A percentile compares a stretch with the other conserved stretches of the same genome.
Conservation (phyloP, 371 early-diverging fungal genomes). For the Catenaria anguillulae region DNA sequence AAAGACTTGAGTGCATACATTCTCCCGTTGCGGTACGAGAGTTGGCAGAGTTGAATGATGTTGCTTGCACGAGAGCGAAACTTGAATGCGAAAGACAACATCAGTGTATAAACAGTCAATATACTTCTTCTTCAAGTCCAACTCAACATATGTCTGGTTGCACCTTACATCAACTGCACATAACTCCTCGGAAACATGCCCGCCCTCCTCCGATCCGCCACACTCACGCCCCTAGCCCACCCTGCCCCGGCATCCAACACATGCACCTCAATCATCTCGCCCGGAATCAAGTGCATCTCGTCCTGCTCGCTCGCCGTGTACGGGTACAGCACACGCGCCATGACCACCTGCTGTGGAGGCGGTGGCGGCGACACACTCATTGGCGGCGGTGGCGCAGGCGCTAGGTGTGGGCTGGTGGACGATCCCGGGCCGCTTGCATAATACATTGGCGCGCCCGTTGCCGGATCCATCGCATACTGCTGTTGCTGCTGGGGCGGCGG, state of each 20-base stretch:
- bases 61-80: too few species aligned
- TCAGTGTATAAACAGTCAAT: too few species aligned
- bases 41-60: too few species aligned
- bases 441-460: too few species aligned
- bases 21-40: too few species aligned
- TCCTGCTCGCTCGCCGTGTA: constrained; percentile 4
- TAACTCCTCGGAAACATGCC: constrained; percentile 2
- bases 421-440: background rate
- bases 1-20: too few species aligned
- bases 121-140: too few species aligned
- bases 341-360: background rate
- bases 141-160: too few species aligned
- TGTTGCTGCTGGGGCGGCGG: background rate
- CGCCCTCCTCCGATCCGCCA: background rate
- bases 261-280: constrained; percentile 3
- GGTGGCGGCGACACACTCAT: background rate
- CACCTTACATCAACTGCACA: background rate
- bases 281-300: background rate
- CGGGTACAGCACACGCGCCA: background rate
- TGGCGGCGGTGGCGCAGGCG: background rate
- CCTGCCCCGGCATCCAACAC: background rate
- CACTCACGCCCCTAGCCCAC: background rate
- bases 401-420: too few species aligned
- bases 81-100: too few species aligned
- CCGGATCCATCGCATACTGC: background rate